Evolutionary conservation across 129 eudicot species (phyloP).

Genomic region (Flaveria brownii): DNA sequence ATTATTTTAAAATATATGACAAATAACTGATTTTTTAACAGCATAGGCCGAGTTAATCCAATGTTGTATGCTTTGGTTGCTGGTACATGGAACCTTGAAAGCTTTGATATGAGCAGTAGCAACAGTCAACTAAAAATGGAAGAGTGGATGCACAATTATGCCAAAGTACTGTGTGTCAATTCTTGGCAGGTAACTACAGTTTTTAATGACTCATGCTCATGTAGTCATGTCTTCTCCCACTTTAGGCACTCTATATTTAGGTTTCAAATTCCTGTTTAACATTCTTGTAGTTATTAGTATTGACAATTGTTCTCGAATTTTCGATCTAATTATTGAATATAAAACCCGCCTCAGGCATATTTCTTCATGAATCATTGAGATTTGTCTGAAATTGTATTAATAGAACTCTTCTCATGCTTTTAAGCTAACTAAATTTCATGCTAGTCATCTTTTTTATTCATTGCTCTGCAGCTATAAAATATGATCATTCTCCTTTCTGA

Average conservation of each 20-base stretch:
- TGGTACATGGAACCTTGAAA: slow-evolving; percentile 60
- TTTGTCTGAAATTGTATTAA: neutral
- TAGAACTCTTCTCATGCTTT: slow-evolving; percentile 6
- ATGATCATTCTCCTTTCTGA: slow-evolving; percentile 9
- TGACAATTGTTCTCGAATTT: neutral
- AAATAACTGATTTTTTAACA: slow-evolving; percentile 29
- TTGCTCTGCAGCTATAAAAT: neutral
- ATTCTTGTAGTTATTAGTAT: neutral
- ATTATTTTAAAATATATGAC: slow-evolving; percentile 1
- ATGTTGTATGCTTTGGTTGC: slow-evolving; percentile 71
- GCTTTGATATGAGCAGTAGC: slow-evolving; percentile 28
- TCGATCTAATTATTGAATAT: neutral
- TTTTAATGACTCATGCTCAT: neutral
- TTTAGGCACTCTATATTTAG: slow-evolving; percentile 4
- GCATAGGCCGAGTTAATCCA: slow-evolving; percentile 90
- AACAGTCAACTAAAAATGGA: slow-evolving; percentile 34
- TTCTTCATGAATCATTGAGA: neutral
- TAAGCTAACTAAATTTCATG: neutral
- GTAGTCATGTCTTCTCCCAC: neutral
- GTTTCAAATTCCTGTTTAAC: neutral
- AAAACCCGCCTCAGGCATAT: neutral
- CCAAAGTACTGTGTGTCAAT: slow-evolving; percentile 74
- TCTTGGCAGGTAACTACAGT: slow-evolving; percentile 85
- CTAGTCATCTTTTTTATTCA: neutral
- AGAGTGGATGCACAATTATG: slow-evolving; percentile 75